Evolutionary conservation across 2,329 filamentous ascomycete genomes (phyloP).

Genomic region (Sporothrix mexicana): DNA sequence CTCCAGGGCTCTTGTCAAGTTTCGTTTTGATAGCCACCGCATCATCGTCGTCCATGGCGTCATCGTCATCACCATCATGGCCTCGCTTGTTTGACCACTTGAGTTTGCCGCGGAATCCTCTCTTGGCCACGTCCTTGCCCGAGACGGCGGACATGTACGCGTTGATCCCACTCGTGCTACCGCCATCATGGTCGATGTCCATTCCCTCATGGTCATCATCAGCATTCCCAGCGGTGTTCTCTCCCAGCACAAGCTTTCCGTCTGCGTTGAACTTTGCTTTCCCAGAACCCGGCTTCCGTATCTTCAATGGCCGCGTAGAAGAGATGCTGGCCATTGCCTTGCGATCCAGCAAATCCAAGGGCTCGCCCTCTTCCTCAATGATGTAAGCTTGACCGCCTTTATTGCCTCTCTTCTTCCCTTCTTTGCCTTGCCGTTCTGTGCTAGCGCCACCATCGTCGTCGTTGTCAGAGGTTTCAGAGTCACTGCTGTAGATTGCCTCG

Average conservation of each 20-base stretch:
- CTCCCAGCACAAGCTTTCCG: constrained; percentile 75
- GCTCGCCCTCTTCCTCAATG: constrained; percentile 91
- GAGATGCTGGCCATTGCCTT: constrained; percentile 92
- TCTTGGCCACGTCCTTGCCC: constrained; percentile 68
- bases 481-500: constrained; percentile 84
- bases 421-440: constrained; percentile 39
- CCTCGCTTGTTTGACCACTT: constrained; percentile 71
- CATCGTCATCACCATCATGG: constrained; percentile 53
- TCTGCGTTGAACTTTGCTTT: constrained; percentile 76
- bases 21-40: constrained; percentile 48
- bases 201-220: constrained; percentile 63
- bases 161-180: constrained; percentile 61
- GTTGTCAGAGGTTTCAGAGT: constrained; percentile 64
- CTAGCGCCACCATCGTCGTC: constrained; percentile 13
- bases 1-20: constrained; percentile 44
- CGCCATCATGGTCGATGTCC: constrained; percentile 56
- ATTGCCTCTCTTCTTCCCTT: constrained; percentile 53
- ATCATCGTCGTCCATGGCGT: constrained; percentile 61
- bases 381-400: constrained; percentile 80
- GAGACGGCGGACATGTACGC: constrained; percentile 74
- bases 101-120: constrained; percentile 69
- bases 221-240: constrained; percentile 57
- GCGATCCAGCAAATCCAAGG: constrained; percentile 89
- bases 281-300: constrained; percentile 9
- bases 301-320: constrained; percentile 78